Evolutionary conservation across 2,329 filamentous ascomycete genomes (phyloP), one percentile per base, ranked within the genome.

Genomic region (Alternaria triticimaculans): DNA sequence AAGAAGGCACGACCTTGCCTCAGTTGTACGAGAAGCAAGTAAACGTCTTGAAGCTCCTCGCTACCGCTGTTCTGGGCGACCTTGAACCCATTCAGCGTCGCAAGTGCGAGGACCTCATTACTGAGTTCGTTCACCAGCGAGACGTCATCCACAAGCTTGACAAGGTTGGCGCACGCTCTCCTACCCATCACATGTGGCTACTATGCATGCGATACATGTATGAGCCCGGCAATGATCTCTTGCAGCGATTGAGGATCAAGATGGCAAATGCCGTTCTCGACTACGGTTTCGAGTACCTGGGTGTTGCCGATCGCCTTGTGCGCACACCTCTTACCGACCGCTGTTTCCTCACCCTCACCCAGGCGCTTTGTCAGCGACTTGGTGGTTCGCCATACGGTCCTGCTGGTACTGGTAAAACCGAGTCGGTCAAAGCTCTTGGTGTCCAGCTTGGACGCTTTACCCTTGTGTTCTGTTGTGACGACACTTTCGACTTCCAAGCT

Each of bases 401-500:
- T 70, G 96, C 96, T 63, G 96, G 96, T 84, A 99, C 96, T 48
- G 96, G 96, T 80, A 99, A 99, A 83, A 99, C 96, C 0, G 96
- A 99, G 79, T 99, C 96, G 2, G 96, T 99, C 79, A 99, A 99
- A 82, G 96, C 96, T 20, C 87, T 99, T 25, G 96, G 96, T 84
- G 88, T 99, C 5, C 94, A 99, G 80, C 89, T 99, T 58, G 96
- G 96, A 78, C 90, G 96, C 64, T 99, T 99, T 80, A 99, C 96
- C 2, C 88, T 99, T 25, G 96, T 99, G 26, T 99, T 99, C 84
- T 99, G 96, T 81, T 99, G 96, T 84, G 96, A 99, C 78, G 96
- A 99, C 81, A 99, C 96, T 0, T 99, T 99, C 75, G 96, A 99
- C 80, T 99, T 98, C 86, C 96, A 99, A 77, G 96, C 96, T 55